Base-by-base conservation (phyloP, 2,329 filamentous ascomycete species). In the Claviceps lovelessii region DNA sequence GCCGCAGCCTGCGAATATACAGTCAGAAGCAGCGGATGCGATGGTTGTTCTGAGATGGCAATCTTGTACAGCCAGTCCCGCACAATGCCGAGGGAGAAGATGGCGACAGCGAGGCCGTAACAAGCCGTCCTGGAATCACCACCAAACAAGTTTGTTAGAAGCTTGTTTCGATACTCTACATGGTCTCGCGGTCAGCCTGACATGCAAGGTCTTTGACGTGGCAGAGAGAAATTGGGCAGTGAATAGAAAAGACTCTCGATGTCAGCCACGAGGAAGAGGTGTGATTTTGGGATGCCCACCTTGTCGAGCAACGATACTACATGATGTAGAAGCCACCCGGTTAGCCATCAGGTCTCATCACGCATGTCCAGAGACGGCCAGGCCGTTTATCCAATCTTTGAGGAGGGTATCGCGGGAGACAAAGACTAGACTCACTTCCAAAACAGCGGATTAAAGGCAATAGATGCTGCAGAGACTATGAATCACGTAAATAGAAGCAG, bases 391-490 rank as follows among this genome's bases (percentile, higher is more conserved):
- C 7, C 6, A 7, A 53, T 37, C 35, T 33, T 33, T 17, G n/a
- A 23, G 7, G 29, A 35, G 23, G 8, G 23, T 28, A 52, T 44
- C 50, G 46, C 41, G 44, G 47, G 44, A 48, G 59, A 57, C 2
- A 19, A 33, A 47, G 17, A 52, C 58, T 41, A 10, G 53, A 79
- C 88, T 76, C 78, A 95, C 90, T 98, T 98, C 93, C 93, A 98
- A 72, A 96, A 97, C n/a, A 93, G 85, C 28, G 93, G 93, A 72
- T 98, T 98, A 73, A 98, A 97, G 51, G 85, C 79, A 72, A 98
- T 95, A 53, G 87, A 80, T 55, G 76, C 78, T 50, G 84, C 87
- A 61, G 89, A 88, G 62, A 93, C 90, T 95, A 56, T 44, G 19
- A 23, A 33, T 31, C 44, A 33, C 49, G 31, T 13, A 49, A 37